Evolutionary conservation across 2,329 filamentous ascomycete genomes (phyloP), one percentile per base, ranked within the genome.

Genomic region (Diaporthe vexans): DNA sequence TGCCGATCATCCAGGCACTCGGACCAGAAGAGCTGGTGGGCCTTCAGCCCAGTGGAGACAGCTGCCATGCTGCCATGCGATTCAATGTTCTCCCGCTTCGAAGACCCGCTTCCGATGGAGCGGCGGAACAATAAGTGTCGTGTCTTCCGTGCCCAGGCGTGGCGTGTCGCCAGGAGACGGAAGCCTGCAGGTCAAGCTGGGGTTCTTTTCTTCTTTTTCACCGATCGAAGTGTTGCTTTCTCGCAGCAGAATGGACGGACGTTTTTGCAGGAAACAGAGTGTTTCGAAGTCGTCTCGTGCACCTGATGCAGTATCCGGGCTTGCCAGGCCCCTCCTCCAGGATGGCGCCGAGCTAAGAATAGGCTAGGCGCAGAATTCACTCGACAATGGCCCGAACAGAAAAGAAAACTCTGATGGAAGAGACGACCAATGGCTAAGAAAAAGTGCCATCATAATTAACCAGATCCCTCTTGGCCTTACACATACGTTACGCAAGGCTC

Each of bases 1-100:
- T 72, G 69, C 57, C 69, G 69, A 72, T 72, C 57, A 72, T 63
- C 69, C 69, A 72, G 69, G 69, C 24, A 72, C 57, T 52, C 51
- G 69, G 69, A 61, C 29, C 57, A 68, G 37, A 68, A 52, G 33
- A 52, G 33, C 43, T 19, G 33, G 69, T 72, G 69, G 69, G 57
- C 51, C 69, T 54, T 54, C 56, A 54, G 46, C 51, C 51, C 33
- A 61, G 57, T 63, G 69, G 69, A 35, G 69, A 52, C 33, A 21
- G 46, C 15, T 43, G 40, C 40, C 40, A 43, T 43, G 40, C 15
- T 29, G 35, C 26, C 51, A 29, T 54, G 35, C 57, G 24, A 54
- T 33, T 29, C 46, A 72, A 40, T 40, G 69, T 52, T 61, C 58
- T 51, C 35, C 69, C 57, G 54, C 29, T 40, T 43, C 26, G 11